Percentiles rank a stretch among this genome's conserved stretches.
phyloP scores from a whole-genome alignment of 768 basidiomycete genomes.

The Tricholoma hemisulphureum region DNA sequence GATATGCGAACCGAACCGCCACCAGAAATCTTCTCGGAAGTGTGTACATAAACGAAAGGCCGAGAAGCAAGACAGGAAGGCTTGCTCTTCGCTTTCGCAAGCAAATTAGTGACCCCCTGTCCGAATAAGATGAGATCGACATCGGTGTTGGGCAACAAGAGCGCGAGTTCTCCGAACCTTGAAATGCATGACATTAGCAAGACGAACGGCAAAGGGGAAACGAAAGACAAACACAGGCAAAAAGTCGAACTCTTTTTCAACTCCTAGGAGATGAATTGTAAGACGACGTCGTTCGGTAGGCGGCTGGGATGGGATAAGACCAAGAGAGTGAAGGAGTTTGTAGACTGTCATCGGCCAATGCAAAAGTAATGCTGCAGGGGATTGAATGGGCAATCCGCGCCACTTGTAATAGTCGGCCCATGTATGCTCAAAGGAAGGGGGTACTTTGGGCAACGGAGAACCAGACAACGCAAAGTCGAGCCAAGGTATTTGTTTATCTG shows the following conservation, averaged over 20 bases:
- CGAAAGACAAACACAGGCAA: slow-evolving; percentile 36
- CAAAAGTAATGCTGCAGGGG: slow-evolving; percentile 44
- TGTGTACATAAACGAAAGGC: slow-evolving; percentile 30
- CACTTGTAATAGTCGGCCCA: slow-evolving; percentile 48
- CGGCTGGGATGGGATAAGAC: slow-evolving; percentile 23
- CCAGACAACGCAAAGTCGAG: slow-evolving; percentile 27
- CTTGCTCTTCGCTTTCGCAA: slow-evolving; percentile 30
- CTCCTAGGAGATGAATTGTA: slow-evolving; percentile 36
- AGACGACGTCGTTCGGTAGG: slow-evolving; percentile 28
- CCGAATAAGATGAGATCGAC: slow-evolving; percentile 44
- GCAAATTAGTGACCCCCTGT: slow-evolving; percentile 26
- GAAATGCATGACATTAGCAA: neutral
- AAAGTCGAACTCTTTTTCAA: slow-evolving; percentile 39
- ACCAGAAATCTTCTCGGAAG: slow-evolving; percentile 36
- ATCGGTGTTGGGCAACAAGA: slow-evolving; percentile 45
- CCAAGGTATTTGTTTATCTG: slow-evolving; percentile 31
- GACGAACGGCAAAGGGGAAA: neutral
- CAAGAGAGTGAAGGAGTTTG: slow-evolving; percentile 33
- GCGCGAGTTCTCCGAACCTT: slow-evolving; percentile 46
- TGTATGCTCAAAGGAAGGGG: slow-evolving; percentile 26
- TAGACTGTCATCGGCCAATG: slow-evolving; percentile 44
- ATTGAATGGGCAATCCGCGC: slow-evolving; percentile 42
- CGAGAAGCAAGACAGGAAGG: slow-evolving; percentile 27
- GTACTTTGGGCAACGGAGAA: slow-evolving; percentile 21
- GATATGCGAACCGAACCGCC: slow-evolving; percentile 37